phyloP scores from a whole-genome alignment of 2,329 filamentous ascomycete genomes.

The Talaromyces sp. region DNA sequence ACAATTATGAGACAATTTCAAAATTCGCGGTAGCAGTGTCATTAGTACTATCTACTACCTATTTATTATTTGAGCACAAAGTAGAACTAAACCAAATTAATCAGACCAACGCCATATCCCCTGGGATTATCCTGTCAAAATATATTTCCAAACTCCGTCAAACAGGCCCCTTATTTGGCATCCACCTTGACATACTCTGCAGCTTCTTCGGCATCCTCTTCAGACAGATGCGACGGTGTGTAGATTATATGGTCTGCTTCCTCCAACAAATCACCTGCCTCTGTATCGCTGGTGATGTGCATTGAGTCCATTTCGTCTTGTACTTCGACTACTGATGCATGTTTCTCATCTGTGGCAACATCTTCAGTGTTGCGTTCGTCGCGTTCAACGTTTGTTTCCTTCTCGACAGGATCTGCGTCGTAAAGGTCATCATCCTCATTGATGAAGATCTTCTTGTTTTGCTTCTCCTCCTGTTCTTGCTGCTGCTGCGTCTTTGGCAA shows the following conservation, averaged over 20 bases:
- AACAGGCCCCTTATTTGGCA: conserved; percentile 44
- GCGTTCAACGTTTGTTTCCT: neutral
- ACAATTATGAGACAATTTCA: no score
- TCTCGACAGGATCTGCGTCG: neutral
- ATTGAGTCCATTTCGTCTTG: conserved; percentile 21
- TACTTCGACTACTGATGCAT: conserved; percentile 14
- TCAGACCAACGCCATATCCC: neutral
- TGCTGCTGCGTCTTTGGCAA: conserved; percentile 67
- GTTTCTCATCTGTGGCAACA: neutral
- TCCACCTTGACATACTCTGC: conserved; percentile 58
- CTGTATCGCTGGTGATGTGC: conserved; percentile 26
- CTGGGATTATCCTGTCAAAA: neutral
- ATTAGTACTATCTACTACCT: conserved; percentile 5
- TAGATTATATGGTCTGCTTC: conserved; percentile 23
- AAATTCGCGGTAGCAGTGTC: neutral
- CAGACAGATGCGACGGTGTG: conserved; percentile 13
- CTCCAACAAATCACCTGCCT: conserved; percentile 23
- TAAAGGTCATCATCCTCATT: conserved; percentile 19
- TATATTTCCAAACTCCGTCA: neutral
- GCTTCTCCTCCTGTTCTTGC: conserved; percentile 20
- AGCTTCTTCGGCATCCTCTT: conserved; percentile 16
- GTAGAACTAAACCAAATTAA: neutral
- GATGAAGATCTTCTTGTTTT: conserved; percentile 22
- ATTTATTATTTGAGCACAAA: neutral
- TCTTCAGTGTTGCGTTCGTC: neutral